Evolutionary conservation across 208 protist genomes (phyloP).

Genomic region (Trypanosomatidae sp.): DNA sequence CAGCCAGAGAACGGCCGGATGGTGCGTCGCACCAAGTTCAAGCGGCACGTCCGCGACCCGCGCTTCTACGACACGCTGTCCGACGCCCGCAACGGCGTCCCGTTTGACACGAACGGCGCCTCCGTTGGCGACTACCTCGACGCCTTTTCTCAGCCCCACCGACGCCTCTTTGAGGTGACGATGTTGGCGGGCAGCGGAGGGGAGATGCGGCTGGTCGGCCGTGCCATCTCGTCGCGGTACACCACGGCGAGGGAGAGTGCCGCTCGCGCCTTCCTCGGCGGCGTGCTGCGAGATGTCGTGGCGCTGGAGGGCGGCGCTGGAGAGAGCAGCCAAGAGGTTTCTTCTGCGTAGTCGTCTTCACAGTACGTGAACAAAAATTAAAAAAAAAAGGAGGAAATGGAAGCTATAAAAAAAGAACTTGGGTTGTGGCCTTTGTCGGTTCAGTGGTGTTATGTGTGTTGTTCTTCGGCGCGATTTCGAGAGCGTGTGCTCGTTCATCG

Average conservation of each 20-base stretch:
- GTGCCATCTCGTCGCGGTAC: conserved; percentile 61
- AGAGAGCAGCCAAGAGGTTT: too few species aligned
- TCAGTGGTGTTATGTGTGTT: too few species aligned
- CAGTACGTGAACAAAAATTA: background rate
- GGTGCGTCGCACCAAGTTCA: conserved; percentile 55
- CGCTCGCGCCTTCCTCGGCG: conserved; percentile 59
- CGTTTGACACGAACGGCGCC: conserved; percentile 62
- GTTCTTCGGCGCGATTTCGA: too few species aligned
- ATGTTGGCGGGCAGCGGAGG: conserved; percentile 35
- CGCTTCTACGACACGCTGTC: conserved; percentile 79
- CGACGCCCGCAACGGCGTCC: conserved; percentile 80
- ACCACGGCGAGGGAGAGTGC: conserved; percentile 66
- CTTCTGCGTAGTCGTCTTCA: background rate
- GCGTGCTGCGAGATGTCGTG: conserved; percentile 49
- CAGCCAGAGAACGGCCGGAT: conserved; percentile 62
- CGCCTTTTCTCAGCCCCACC: conserved; percentile 42
- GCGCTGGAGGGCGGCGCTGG: conserved; percentile 2
- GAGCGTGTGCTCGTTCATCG: too few species aligned
- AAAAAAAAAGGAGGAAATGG: too few species aligned
- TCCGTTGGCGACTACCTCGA: conserved; percentile 50
- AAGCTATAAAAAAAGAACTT: too few species aligned
- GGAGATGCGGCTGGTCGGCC: conserved; percentile 45
- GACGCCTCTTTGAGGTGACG: conserved; percentile 77
- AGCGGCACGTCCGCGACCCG: conserved; percentile 60
- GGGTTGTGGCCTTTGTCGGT: too few species aligned